Base-by-base conservation (phyloP, 139 green algal genomes). In the Tetraselmis chui region DNA sequence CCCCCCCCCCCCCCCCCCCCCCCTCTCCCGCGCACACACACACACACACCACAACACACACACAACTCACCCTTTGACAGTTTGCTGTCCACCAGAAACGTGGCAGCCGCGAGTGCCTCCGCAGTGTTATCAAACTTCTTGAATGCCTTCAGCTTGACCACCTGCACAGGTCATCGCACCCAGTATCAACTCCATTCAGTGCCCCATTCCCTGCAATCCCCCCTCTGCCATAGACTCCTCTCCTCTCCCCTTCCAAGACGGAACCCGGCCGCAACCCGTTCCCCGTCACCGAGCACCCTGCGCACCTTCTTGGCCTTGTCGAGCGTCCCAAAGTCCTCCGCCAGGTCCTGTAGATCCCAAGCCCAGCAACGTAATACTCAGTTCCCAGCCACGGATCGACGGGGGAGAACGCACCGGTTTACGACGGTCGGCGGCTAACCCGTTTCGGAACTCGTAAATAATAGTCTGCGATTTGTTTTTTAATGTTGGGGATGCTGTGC, bases 111-210 rank as follows among this genome's bases (percentile, higher is more conserved):
- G 28, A 99, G 91, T 29, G 97, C 97, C 80, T 99, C 97, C 2
- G 95, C 92, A 0, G 97, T 99, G 89, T 98, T 97, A 28, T 98
- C 95, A 87, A 99, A 99, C 85, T 98, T 98, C 83, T 82, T 89
- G 86, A 99, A 99, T 1, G 93, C 91, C 87, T 99, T 98, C 5
- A 99, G 90, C 92, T 99, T 98, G 23, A 98, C 95, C 18, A 97
- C 30, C 95, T 97, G 90, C 76, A n/a, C 29, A 83, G 23, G n/a
- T n/a, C n/a, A n/a, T n/a, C n/a, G n/a, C n/a, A n/a, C n/a, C n/a
- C n/a, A n/a, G n/a, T n/a, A n/a, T n/a, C n/a, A n/a, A n/a, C n/a
- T n/a, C n/a, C n/a, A n/a, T 22, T n/a, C 23, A 22, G 59, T 22
- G 59, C 59, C 22, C 59, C 23, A n/a, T n/a, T 22, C 23, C 23